Conservation (phyloP, 148 eudicot species). For the Nyssa sinensis region DNA sequence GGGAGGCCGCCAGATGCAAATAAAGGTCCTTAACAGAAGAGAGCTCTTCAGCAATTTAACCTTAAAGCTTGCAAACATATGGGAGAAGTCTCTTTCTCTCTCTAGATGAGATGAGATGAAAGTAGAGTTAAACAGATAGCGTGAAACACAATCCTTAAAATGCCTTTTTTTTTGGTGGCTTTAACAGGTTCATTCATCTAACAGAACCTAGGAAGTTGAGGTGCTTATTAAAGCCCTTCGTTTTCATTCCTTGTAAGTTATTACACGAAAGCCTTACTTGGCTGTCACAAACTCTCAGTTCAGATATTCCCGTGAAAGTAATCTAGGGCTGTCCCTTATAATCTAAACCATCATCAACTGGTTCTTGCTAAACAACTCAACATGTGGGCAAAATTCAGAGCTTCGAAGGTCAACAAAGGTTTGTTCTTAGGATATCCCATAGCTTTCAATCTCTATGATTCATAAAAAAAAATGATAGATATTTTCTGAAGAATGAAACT, state of each 20-base stretch:
- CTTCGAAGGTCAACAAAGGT: conserved; percentile 11
- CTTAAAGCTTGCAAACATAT: conserved; percentile 19
- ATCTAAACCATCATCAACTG: conserved; percentile 6
- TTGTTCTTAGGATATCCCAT: neutral
- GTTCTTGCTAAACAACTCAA: neutral
- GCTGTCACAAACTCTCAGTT: neutral
- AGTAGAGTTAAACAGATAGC: neutral
- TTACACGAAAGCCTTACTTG: neutral
- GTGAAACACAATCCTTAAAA: neutral
- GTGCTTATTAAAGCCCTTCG: neutral
- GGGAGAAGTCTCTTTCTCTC: conserved; percentile 10
- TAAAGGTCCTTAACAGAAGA: neutral
- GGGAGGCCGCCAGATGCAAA: neutral
- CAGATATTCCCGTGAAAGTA: neutral
- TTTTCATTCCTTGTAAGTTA: neutral
- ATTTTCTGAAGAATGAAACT: no score
- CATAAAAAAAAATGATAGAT: no score
- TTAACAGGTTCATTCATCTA: neutral
- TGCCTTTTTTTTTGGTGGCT: neutral
- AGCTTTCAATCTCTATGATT: no score
- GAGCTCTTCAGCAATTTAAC: conserved; percentile 10
- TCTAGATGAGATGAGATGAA: neutral
- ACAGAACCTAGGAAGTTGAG: conserved; percentile 1
- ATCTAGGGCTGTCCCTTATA: neutral
- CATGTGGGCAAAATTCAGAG: conserved; percentile 25